Base-by-base conservation (phyloP, 2,329 filamentous ascomycete genomes). In the Aspergillus texensis region DNA sequence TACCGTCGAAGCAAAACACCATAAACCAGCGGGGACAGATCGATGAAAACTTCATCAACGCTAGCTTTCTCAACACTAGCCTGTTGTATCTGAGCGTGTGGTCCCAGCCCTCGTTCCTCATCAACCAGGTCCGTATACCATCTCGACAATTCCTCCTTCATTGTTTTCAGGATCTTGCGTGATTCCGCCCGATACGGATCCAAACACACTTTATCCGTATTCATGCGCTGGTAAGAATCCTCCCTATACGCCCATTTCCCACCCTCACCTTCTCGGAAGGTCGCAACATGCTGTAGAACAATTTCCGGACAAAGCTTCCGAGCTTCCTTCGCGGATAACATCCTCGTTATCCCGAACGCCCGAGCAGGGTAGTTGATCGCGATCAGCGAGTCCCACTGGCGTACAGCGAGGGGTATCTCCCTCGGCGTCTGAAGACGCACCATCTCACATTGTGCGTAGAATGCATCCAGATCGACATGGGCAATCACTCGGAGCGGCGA, bases 391-490 rank as follows among this genome's bases (percentile, higher is more conserved):
- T 96, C 91, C 91, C 92, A 98, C 83, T 98, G 94, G 75, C 96
- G 94, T 24, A 99, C 95, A 0, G 93, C 95, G 28, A 99, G 85
- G 11, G 95, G 95, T 68, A 89, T 86, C 62, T 93, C 87, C 65
- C 92, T 89, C 16, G 90, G 82, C 12, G 91, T 82, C 14, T 89
- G 89, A 52, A 98, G 84, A 9, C 95, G 88, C 11, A 97, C 89
- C 86, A 94, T 96, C 80, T 99, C 95, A 75, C 93, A 97, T 82
- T 99, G 95, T 4, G 91, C 91, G 77, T 99, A 99, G 79, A 99
- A 99, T 45, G 94, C 94, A 85, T 99, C 95, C 64, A 99, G 88
- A 73, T 99, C 95, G 67, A 98, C 88, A 77, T 97, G 94, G 8
- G 93, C 92, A 70, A 97, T 88, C 32, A 96, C 91, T 53, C 95